Base-by-base conservation (phyloP, 768 basidiomycete genomes). In the Chalciporus pseudorubinellus region DNA sequence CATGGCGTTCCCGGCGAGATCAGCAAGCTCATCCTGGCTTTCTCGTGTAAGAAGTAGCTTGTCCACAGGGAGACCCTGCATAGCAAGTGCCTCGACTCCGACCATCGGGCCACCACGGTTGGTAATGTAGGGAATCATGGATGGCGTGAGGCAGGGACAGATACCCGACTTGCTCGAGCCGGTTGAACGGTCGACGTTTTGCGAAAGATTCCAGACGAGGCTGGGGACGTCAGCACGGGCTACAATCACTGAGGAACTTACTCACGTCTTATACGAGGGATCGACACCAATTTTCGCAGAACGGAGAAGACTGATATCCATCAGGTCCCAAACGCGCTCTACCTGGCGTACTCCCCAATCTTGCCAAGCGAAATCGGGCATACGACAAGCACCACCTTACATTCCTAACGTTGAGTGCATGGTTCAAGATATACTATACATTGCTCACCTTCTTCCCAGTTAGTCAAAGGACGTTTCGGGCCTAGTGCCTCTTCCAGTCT, bases 1-100 rank as follows among this genome's bases (percentile, higher is more conserved):
- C 95, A 98, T 98, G 53, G 95, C 95, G 63, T 98, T 98, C 2
- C 95, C 95, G 18, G 95, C 94, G 14, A 98, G 77, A 69, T 97
- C 93, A 3, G 93, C 92, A 7, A 98, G 77, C 53, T 98, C 87
- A 67, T 97, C 95, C 67, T 95, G 90, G 16, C 82, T 91, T 70
- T 98, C 95, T 46, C 92, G 85, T 2, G 95, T 97, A 48, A 98
- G 77, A 18, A 97, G 77, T 2, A 98, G 78, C 66, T 93, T 89
- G 68, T 95, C 89, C 28, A 95, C 84, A 0, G 95, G 95, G 36
- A 98, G 82, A 28, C 95, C 95, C 66, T 98, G 95, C 79, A 98
- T 87, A 11, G 90, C 88, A 39, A 98, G 74, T 1, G 95, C 94
- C 64, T 98, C 95, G 29, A 93, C 70, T 9, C 95, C 95, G 14